Conservation (phyloP, 176 grass and related monocot species). For the Neostapfia colusana region DNA sequence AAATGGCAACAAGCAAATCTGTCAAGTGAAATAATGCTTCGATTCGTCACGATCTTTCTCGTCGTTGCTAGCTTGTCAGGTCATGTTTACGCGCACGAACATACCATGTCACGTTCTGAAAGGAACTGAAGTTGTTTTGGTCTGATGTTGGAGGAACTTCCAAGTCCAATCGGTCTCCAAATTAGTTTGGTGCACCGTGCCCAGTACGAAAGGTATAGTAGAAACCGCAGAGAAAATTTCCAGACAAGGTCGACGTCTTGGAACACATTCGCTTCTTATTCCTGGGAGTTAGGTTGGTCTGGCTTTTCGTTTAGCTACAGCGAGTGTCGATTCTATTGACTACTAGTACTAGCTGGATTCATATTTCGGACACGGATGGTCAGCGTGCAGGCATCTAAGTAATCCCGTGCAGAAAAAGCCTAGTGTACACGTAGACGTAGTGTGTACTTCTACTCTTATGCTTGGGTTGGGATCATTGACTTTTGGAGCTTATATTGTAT, state of each 20-base stretch:
- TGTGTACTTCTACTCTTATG: not conserved
- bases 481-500: not conserved
- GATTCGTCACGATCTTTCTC: no score
- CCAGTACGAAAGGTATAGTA: not conserved
- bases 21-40: no score
- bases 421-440: not conserved
- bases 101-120: slow-evolving; percentile 10
- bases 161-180: not conserved
- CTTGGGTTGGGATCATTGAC: not conserved
- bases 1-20: no score
- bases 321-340: not conserved
- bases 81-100: slow-evolving; percentile 15
- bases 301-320: slow-evolving; percentile 1
- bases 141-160: slow-evolving; percentile 13
- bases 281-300: not conserved
- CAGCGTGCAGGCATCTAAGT: not conserved
- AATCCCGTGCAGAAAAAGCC: not conserved
- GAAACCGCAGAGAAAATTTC: not conserved
- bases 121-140: slow-evolving; percentile 33
- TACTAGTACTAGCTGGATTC: not conserved
- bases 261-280: slow-evolving; percentile 24
- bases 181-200: slow-evolving; percentile 35
- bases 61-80: slow-evolving; percentile 27
- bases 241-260: slow-evolving; percentile 6
- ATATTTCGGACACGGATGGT: not conserved